These are phyloP conservation scores for Colletotrichum gigasporum DNA, from an alignment of 2,329 filamentous ascomycete genomes.

Conservation along the genomic window DNA sequence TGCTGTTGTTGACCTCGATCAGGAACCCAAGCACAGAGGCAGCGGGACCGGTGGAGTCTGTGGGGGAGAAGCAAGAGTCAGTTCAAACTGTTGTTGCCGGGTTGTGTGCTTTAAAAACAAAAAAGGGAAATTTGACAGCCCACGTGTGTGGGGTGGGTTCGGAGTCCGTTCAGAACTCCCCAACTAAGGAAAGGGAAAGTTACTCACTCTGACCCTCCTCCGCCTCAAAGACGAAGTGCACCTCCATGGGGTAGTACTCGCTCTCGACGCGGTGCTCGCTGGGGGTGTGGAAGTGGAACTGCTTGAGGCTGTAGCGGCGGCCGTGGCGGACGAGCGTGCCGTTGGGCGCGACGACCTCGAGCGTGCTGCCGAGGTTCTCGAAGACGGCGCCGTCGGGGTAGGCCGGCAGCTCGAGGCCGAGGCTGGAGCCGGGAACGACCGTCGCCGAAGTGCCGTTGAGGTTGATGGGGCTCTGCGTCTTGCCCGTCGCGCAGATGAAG, in stretches of 20 bases:
- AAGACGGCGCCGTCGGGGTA: constrained; percentile 49
- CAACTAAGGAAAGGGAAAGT: background rate
- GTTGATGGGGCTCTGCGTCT: constrained; percentile 66
- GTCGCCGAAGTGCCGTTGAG: constrained; percentile 42
- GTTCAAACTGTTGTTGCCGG: too few relatives aligned
- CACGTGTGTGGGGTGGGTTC: too few relatives aligned
- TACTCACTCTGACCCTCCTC: constrained; percentile 36
- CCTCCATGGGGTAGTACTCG: constrained; percentile 49
- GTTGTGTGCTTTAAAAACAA: background rate
- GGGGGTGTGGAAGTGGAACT: constrained; percentile 70
- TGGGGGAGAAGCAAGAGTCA: background rate
- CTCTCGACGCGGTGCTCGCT: constrained; percentile 65
- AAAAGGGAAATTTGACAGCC: background rate
- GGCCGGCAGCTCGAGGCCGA: constrained; percentile 48
- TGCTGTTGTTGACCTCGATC: constrained; percentile 42
- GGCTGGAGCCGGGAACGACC: constrained; percentile 38
- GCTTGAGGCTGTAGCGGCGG: constrained; percentile 53
- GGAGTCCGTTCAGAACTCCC: background rate
- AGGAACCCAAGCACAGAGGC: constrained; percentile 48
- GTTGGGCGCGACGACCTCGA: constrained; percentile 56
- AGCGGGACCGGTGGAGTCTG: constrained; percentile 39
- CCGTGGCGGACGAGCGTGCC: constrained; percentile 54
- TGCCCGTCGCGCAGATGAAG: constrained; percentile 56
- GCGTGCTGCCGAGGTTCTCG: constrained; percentile 61
- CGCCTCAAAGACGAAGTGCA: constrained; percentile 51